Percentiles rank a stretch among this genome's conserved stretches.
Evolutionary conservation across 169 alveolate genomes (phyloP).

Genomic region (Plasmodium vivax): DNA sequence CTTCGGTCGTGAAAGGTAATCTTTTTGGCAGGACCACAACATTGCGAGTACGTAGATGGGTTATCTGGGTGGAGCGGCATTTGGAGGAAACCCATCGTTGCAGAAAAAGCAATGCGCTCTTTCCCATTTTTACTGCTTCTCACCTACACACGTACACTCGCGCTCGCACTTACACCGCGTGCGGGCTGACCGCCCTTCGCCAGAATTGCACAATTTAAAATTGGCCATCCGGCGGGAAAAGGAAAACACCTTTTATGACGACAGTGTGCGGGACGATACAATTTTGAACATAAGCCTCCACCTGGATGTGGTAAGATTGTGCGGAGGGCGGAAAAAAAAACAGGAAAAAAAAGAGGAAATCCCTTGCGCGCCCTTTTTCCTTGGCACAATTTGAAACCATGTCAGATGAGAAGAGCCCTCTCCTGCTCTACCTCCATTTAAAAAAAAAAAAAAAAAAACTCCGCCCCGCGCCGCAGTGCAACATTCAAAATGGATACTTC

Average conservation of each 20-base stretch:
- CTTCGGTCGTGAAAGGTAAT: slow-evolving; percentile 29
- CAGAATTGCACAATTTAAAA: slow-evolving; percentile 52
- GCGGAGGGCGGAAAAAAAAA: neutral
- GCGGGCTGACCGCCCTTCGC: neutral
- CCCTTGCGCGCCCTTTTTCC: neutral
- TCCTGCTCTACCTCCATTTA: neutral
- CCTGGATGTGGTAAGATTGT: slow-evolving; percentile 41
- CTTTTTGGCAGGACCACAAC: neutral
- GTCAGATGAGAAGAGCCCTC: neutral
- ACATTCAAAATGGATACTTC: neutral
- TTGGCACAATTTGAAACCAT: neutral
- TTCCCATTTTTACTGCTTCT: neutral
- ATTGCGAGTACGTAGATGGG: neutral
- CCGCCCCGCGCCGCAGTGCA: neutral
- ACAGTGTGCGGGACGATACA: slow-evolving; percentile 20
- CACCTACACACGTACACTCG: neutral
- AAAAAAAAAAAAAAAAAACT: slow-evolving; percentile 1
- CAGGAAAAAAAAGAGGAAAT: neutral
- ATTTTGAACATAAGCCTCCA: slow-evolving; percentile 26
- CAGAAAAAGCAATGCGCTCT: neutral
- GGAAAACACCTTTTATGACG: slow-evolving; percentile 16
- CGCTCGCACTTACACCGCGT: neutral
- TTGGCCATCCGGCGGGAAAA: slow-evolving; percentile 9
- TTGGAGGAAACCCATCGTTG: neutral
- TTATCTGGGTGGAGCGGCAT: neutral